Evolutionary conservation across 2,329 filamentous ascomycete species (phyloP).

Genomic region (Xylariales sp.): DNA sequence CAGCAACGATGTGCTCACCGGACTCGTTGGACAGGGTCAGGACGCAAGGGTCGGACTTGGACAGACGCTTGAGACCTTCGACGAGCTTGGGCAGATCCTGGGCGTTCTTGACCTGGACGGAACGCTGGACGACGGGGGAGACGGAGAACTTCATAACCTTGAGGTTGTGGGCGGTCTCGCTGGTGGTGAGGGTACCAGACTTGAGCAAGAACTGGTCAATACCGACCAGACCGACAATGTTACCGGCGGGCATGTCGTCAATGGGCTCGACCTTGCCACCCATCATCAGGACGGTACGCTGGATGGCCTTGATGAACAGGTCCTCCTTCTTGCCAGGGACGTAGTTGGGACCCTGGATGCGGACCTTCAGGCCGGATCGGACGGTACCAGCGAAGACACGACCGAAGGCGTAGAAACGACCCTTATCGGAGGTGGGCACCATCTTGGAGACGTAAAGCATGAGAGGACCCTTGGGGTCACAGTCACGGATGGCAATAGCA

Average conservation of each 20-base stretch:
- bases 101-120: conserved; percentile 99
- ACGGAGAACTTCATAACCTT: conserved; percentile 99
- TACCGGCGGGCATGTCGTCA: conserved; percentile 97
- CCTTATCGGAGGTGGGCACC: conserved; percentile 99
- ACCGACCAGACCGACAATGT: conserved; percentile 99
- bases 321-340: conserved; percentile 97
- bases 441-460: conserved; percentile 99
- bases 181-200: conserved; percentile 98
- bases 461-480: conserved; percentile 94
- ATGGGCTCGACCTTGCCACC: conserved; percentile 98
- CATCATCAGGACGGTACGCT: conserved; percentile 99
- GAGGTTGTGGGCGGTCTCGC: conserved; percentile 97
- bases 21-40: conserved; percentile 84
- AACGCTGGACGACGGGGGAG: conserved; percentile 96
- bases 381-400: conserved; percentile 99
- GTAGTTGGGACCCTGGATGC: conserved; percentile 99
- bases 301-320: conserved; percentile 98
- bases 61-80: conserved; percentile 99
- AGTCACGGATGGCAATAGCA: conserved; percentile 96
- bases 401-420: conserved; percentile 99
- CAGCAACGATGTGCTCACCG: conserved; percentile 98
- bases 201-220: conserved; percentile 99
- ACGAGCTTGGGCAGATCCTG: conserved; percentile 99
- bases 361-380: conserved; percentile 96
- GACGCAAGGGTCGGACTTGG: conserved; percentile 99